These are phyloP conservation scores for Pseudogymnoascus sp. DNA, from an alignment of 2,329 filamentous ascomycete species.

Conservation along the genomic window DNA sequence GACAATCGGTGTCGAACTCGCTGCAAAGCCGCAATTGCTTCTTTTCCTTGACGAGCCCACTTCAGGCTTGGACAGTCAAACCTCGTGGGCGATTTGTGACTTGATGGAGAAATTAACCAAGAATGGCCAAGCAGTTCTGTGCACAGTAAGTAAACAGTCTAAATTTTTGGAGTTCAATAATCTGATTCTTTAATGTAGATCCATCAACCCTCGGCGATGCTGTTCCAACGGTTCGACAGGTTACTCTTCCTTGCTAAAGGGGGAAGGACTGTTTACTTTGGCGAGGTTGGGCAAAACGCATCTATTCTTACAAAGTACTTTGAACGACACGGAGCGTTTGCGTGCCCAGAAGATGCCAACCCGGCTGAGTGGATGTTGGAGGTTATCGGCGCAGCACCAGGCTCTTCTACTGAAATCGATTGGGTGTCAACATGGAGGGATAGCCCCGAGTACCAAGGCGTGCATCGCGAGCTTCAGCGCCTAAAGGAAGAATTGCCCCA, in stretches of 20 bases:
- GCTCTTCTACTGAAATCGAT: slow-evolving; percentile 38
- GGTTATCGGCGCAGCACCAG: slow-evolving; percentile 35
- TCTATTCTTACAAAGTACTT: slow-evolving; percentile 42
- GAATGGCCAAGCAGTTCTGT: slow-evolving; percentile 44
- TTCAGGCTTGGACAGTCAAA: slow-evolving; percentile 53
- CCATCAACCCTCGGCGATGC: slow-evolving; percentile 44
- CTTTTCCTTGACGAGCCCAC: slow-evolving; percentile 57
- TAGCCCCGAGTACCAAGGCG: slow-evolving; percentile 49
- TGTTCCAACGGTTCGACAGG: slow-evolving; percentile 50
- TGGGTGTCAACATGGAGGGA: slow-evolving; percentile 65
- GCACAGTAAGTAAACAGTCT: slow-evolving; percentile 33
- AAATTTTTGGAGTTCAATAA: slow-evolving; percentile 44
- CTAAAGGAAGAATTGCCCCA: slow-evolving; percentile 40
- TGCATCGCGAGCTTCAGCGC: slow-evolving; percentile 53
- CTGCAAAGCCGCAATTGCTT: slow-evolving; percentile 47
- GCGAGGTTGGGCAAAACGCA: slow-evolving; percentile 53
- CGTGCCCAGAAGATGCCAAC: slow-evolving; percentile 42
- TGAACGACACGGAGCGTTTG: slow-evolving; percentile 43
- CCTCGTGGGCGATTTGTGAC: slow-evolving; percentile 52
- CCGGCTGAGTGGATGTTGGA: slow-evolving; percentile 36
- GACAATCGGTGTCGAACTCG: slow-evolving; percentile 51
- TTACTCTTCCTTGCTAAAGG: slow-evolving; percentile 56
- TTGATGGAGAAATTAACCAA: slow-evolving; percentile 54
- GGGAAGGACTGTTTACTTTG: slow-evolving; percentile 62
- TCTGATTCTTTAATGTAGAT: neutral